A percentile compares a stretch with the other conserved stretches of the same genome.
Evolutionary conservation across 2,329 filamentous ascomycete species (phyloP).

Genomic region (Aplosporella prunicola): DNA sequence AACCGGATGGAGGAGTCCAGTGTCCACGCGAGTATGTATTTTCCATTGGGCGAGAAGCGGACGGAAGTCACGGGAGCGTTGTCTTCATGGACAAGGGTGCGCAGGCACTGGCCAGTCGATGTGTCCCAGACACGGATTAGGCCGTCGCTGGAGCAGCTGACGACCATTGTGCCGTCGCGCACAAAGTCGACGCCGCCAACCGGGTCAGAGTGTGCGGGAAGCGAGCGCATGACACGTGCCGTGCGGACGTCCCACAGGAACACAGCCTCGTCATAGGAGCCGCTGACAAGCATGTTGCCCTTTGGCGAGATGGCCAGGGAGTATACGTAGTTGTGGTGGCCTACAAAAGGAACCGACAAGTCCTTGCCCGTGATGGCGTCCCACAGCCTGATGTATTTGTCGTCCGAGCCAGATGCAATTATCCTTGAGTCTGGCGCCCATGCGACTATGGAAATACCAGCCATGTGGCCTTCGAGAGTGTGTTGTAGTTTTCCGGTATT

Average conservation of each 20-base stretch:
- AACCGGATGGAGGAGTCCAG: slow-evolving; percentile 82
- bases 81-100: slow-evolving; percentile 92
- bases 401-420: slow-evolving; percentile 84
- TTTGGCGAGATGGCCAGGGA: slow-evolving; percentile 93
- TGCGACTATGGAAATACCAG: slow-evolving; percentile 83
- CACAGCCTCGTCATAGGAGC: slow-evolving; percentile 93
- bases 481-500: slow-evolving; percentile 69
- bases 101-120: slow-evolving; percentile 84
- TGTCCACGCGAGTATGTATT: slow-evolving; percentile 84
- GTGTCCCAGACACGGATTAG: slow-evolving; percentile 80
- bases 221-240: slow-evolving; percentile 74
- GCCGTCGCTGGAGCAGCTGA: slow-evolving; percentile 84
- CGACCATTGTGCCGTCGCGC: slow-evolving; percentile 82
- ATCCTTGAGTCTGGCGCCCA: slow-evolving; percentile 87
- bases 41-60: slow-evolving; percentile 88
- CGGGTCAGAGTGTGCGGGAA: slow-evolving; percentile 91
- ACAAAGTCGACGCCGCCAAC: slow-evolving; percentile 92
- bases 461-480: slow-evolving; percentile 86
- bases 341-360: slow-evolving; percentile 55
- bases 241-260: slow-evolving; percentile 94
- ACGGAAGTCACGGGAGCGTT: slow-evolving; percentile 84
- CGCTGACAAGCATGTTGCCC: slow-evolving; percentile 91
- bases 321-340: slow-evolving; percentile 95
- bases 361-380: slow-evolving; percentile 51
- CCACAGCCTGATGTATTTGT: slow-evolving; percentile 94